Conservation (phyloP, 495 filamentous ascomycete species). For the Halenospora varia region DNA sequence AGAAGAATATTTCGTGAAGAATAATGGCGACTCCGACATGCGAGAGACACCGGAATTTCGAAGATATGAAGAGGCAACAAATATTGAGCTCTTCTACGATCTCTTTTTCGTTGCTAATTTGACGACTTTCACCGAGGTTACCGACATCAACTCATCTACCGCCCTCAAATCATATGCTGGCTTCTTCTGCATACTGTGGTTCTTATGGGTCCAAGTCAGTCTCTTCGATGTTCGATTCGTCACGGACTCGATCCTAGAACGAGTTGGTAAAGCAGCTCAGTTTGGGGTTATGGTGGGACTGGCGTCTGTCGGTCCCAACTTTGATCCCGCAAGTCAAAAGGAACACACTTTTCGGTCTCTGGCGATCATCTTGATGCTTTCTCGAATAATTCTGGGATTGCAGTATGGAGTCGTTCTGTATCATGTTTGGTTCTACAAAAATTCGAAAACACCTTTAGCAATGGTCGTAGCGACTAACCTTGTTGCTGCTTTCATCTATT, state of each 20-base stretch:
- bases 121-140: constrained; percentile 53
- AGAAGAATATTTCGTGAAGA: neutral
- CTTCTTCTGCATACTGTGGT: constrained; percentile 52
- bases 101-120: constrained; percentile 62
- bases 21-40: neutral
- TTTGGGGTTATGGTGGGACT: constrained; percentile 60
- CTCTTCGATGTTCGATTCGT: constrained; percentile 68
- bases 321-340: constrained; percentile 27
- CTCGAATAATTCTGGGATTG: neutral
- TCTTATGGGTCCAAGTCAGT: constrained; percentile 66
- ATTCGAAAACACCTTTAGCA: neutral
- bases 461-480: neutral
- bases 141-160: constrained; percentile 38
- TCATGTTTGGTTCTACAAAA: neutral
- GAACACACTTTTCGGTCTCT: neutral
- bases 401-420: neutral
- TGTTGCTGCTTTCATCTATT: neutral
- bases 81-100: constrained; percentile 60
- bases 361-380: neutral
- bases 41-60: constrained; percentile 18
- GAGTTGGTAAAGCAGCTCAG: constrained; percentile 58
- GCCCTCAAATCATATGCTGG: constrained; percentile 8
- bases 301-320: constrained; percentile 54
- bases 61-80: constrained; percentile 35
- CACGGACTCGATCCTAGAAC: constrained; percentile 61